Conservation (phyloP, 805 yeast species). For the Sungouiella thailandica region DNA sequence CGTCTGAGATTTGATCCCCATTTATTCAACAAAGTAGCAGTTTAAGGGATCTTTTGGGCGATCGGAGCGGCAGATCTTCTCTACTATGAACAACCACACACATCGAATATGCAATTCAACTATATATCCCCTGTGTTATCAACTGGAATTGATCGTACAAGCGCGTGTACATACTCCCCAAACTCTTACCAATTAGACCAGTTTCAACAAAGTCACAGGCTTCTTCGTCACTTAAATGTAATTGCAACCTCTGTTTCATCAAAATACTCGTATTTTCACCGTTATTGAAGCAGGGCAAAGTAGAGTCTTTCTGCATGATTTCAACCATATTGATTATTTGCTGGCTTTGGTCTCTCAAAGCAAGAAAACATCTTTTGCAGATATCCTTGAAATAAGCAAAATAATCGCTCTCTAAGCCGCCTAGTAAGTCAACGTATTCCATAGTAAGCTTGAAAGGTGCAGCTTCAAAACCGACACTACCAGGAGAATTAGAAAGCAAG, state of each 20-base stretch:
- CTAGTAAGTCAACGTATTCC: slow-evolving; percentile 85
- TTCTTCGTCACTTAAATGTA: slow-evolving; percentile 67
- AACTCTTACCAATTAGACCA: slow-evolving; percentile 68
- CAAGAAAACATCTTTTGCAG: slow-evolving; percentile 68
- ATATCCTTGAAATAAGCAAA: slow-evolving; percentile 58
- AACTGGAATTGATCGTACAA: slow-evolving; percentile 93
- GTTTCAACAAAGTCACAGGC: slow-evolving; percentile 75
- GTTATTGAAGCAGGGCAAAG: slow-evolving; percentile 84
- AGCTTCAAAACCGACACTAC: slow-evolving; percentile 94
- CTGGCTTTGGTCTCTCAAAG: slow-evolving; percentile 68
- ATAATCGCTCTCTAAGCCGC: slow-evolving; percentile 63
- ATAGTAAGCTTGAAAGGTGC: slow-evolving; percentile 92
- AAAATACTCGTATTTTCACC: slow-evolving; percentile 81
- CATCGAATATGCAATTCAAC: too few relatives aligned
- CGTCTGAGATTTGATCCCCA: too few relatives aligned
- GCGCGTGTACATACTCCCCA: slow-evolving; percentile 85
- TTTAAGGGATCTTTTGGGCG: too few relatives aligned
- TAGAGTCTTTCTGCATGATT: slow-evolving; percentile 88
- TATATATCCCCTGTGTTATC: slow-evolving; percentile 91
- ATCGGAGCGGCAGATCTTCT: too few relatives aligned
- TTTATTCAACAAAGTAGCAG: too few relatives aligned
- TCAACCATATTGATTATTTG: slow-evolving; percentile 80
- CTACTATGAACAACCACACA: too few relatives aligned
- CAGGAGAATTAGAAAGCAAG: slow-evolving; percentile 89
- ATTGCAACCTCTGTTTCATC: slow-evolving; percentile 75